These are phyloP conservation scores for Exserohilum rostratum DNA, from an alignment of 2,329 filamentous ascomycete genomes.

Conservation along the genomic window DNA sequence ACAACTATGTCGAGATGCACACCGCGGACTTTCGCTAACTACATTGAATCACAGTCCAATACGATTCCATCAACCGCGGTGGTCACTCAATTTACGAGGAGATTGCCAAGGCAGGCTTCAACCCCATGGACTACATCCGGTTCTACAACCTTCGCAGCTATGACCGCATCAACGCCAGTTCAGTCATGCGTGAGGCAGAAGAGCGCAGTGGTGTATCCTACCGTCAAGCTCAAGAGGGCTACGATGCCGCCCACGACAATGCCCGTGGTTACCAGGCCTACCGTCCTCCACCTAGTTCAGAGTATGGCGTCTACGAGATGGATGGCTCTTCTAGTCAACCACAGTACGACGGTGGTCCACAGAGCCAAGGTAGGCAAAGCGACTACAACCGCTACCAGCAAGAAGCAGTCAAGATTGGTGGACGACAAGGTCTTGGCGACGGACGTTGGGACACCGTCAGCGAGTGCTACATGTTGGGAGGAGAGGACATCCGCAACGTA, in stretches of 20 bases:
- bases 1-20: background rate
- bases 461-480: conserved; percentile 81
- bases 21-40: background rate
- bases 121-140: conserved; percentile 75
- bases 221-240: conserved; percentile 67
- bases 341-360: conserved; percentile 28
- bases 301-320: conserved; percentile 48
- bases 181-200: conserved; percentile 66
- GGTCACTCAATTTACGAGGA: conserved; percentile 78
- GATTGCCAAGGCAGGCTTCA: conserved; percentile 68
- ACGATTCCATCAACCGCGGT: conserved; percentile 77
- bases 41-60: conserved; percentile 61
- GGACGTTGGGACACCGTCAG: conserved; percentile 77
- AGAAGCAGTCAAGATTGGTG: conserved; percentile 63
- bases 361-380: conserved; percentile 29
- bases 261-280: conserved; percentile 45
- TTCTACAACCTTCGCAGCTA: conserved; percentile 88
- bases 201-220: conserved; percentile 69
- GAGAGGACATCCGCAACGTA: conserved; percentile 69
- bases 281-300: conserved; percentile 39
- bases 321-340: conserved; percentile 28
- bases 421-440: conserved; percentile 52
- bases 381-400: conserved; percentile 75
- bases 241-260: conserved; percentile 61
- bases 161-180: conserved; percentile 77